Evolutionary conservation across 2,329 filamentous ascomycete species (phyloP), one percentile per base, ranked within the genome.

Genomic region (Lasiodiplodia gonubiensis): DNA sequence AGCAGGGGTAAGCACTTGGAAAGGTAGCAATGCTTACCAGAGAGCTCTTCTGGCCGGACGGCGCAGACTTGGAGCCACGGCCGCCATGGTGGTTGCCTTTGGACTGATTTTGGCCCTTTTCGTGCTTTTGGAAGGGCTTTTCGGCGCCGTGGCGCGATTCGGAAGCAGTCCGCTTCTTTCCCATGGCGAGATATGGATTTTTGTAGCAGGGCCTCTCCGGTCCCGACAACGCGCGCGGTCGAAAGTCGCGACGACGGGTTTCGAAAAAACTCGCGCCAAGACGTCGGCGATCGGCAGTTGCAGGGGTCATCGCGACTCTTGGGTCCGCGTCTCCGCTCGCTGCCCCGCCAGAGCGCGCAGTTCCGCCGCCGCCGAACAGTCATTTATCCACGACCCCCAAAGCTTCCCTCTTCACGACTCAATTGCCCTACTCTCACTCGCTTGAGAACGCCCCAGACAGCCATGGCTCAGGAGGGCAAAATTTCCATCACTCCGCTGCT

Each of bases 401-500:
- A 37, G 64, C 52, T 27, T n/a, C 12, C 51, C 21, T 6, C 27
- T 27, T 39, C 30, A 21, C 60, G 7, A 6, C 39, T 14, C 21
- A 59, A 52, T n/a, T 49, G 18, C 27, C 21, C 49, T 25, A 4
- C 10, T 48, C 7, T 14, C 30, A 33, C 25, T 25, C 46, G 39
- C 14, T 39, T 49, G 39, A 60, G 23, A 30, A 18, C 21, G 5
- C 27, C n/a, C 33, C 53, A 72, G 70, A 72, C 69, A 52, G 74
- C 64, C 69, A 55, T 68, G 61, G 52, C 71, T 65, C 59, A 73
- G 53, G 72, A 77, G 30, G 48, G 68, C 57, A 79, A 79, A 68
- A 78, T 82, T 68, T 84, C 81, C 72, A 91, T 94, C 79, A 91
- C 91, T 71, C 88, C 89, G 48, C 83, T 94, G 37, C 86, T 94